Evolutionary conservation across 31 red algal species (phyloP), one percentile per base, ranked within the genome.

Genomic region (Asparagopsis taxiformis): DNA sequence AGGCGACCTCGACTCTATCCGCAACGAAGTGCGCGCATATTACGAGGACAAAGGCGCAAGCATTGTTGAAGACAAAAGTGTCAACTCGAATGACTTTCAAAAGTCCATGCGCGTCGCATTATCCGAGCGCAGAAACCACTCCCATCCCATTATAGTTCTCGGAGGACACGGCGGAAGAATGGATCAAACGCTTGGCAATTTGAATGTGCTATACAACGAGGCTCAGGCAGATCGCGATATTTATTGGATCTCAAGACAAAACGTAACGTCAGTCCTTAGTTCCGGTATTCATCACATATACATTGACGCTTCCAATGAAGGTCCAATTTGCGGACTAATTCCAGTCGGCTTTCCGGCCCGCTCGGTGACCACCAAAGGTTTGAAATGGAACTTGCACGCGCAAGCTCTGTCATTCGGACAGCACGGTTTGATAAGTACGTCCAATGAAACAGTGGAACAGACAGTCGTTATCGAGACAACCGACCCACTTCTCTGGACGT

Each of bases 1-100:
- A 5, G 93, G 93, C n/a, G 93, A 97, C 53, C 65, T 97, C 11
- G 93, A 97, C 70, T 97, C 93, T 3, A 44, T 97, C 6, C 72
- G 60, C 1, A 61, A 68, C 1, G 65, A 49, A 16, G 68, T 82
- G n/a, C 65, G 46, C 11, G 33, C 44, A 7, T 61, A 75, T 17
- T 90, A 87, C 44, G 19, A 66, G 51, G 44, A 41, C 16, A 59
- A 54, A 15, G 86, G 86, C 66, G 79, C 77, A 31, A 8, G 58
- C 4, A 73, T 97, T 4, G 32, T 63, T 22, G 51, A 62, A 39
- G 62, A 85, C 8, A 29, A 26, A 1, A 62, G 64, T 26, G 63
- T 81, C 31, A 65, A 88, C 59, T 52, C 35, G 19, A 78, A 90
- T 44, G 93, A 97, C 53, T 88, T 97, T 57, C 63, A 86, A 46